Conservation (phyloP, 805 yeast species). For the Isabelozyma gotoi region DNA sequence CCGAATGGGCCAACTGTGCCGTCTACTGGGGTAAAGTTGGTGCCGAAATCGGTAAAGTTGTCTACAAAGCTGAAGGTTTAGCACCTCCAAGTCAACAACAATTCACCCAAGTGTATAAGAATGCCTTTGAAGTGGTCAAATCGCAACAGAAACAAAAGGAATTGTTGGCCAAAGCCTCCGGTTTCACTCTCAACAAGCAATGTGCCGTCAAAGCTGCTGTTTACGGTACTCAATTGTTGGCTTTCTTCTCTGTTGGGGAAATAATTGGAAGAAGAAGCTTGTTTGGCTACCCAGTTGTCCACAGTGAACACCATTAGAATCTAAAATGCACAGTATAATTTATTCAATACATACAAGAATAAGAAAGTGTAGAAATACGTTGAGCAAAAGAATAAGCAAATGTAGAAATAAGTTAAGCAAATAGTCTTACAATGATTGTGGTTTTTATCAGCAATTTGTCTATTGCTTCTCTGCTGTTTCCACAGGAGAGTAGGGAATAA, state of each 20-base stretch:
- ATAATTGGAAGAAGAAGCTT: constrained; percentile 92
- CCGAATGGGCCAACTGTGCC: constrained; percentile 49
- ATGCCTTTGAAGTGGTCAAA: constrained; percentile 34
- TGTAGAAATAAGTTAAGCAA: too few relatives aligned
- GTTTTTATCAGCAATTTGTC: too few relatives aligned
- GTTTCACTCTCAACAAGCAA: constrained; percentile 51
- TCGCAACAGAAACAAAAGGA: constrained; percentile 58
- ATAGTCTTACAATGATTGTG: too few relatives aligned
- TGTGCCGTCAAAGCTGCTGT: constrained; percentile 67
- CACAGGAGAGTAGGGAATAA: too few relatives aligned
- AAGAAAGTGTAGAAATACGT: background rate
- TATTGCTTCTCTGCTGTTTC: too few relatives aligned
- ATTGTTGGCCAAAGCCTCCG: constrained; percentile 45
- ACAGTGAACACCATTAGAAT: constrained; percentile 14
- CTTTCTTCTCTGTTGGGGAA: constrained; percentile 93
- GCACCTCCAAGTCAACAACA: constrained; percentile 85
- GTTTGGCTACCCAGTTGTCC: constrained; percentile 78
- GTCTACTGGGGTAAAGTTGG: constrained; percentile 79
- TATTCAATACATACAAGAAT: background rate
- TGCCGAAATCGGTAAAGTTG: constrained; percentile 67
- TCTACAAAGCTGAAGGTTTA: constrained; percentile 88
- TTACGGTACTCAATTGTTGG: constrained; percentile 79
- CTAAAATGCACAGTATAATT: background rate
- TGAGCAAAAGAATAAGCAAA: too few relatives aligned
- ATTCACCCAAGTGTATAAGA: constrained; percentile 70